Base-by-base conservation (phyloP, 148 eudicot species). In the Dysphania ambrosioides region DNA sequence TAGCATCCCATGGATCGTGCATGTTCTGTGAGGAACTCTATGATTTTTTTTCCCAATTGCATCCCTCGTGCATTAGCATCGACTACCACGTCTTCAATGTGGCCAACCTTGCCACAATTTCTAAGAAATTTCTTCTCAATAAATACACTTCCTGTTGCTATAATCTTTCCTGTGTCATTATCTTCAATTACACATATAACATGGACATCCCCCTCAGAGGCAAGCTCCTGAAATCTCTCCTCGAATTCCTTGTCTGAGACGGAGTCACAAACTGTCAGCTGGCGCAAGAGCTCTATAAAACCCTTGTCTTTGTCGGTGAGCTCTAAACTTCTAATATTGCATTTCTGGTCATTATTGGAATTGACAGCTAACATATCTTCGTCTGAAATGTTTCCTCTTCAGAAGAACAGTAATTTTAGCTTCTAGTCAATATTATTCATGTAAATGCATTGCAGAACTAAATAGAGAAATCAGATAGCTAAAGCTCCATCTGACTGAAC, bases 51-150 rank as follows among this genome's bases (percentile, higher is more conserved):
- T 26, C 98, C 98, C 55, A 94, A 71, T 16, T 94, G 87, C 88
- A 85, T 36, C 19, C 97, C 92, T 29, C 97, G 78, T 19, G 83
- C 83, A 75, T 55, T 80, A 6, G 89, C 77, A 81, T 91, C 96
- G 3, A 91, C 96, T 18, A 94, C 97, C 31, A 91, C 93, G 78
- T 94, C 98, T 77, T 94, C 98, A 4, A 94, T 86, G 42, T 94
- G 98, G 57, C 93, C 97, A 42, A 72, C 98, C 79, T 91, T 91
- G 18, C 93, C 88, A 79, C 98, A 94, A 27, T 84, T 94, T 79
- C 96, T 83, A 11, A 91, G 58, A 57, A 94, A 94, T 70, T 94
- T 94, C 86, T 77, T 94, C 76, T 94, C 98, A 31, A 91, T 77
- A 68, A 90, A 88, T 66, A 94, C 86, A 18, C 96, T 88, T 49